Conservation (phyloP, 148 eudicot genomes). For the Heliamphora exappendiculata region DNA sequence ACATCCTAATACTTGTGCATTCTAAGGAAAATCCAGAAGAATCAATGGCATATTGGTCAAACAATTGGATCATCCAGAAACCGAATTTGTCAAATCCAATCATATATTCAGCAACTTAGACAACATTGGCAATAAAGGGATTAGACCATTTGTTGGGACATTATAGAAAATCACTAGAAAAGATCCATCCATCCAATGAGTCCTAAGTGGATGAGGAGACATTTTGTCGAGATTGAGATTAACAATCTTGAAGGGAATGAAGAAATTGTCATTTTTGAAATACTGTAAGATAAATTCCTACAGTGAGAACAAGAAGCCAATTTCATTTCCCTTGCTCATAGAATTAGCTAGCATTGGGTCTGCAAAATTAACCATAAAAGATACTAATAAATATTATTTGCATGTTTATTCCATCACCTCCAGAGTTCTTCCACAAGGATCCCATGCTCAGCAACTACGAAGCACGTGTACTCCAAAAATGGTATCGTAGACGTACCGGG, state of each 20-base stretch:
- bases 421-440: constrained; percentile 97
- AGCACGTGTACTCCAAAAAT: too few relatives aligned
- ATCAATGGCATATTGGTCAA: not conserved
- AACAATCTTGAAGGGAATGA: not conserved
- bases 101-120: not conserved
- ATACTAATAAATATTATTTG: not conserved
- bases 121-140: too few relatives aligned
- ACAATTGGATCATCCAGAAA: not conserved
- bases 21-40: not conserved
- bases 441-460: constrained; percentile 82
- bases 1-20: not conserved
- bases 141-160: too few relatives aligned
- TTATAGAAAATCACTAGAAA: not conserved
- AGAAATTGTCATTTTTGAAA: not conserved
- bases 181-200: too few relatives aligned
- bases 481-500: too few relatives aligned
- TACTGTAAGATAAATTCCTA: not conserved
- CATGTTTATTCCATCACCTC: constrained; percentile 45
- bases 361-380: not conserved
- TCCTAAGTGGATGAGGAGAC: not conserved
- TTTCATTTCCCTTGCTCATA: not conserved
- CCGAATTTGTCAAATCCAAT: not conserved
- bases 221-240: not conserved
- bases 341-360: not conserved
- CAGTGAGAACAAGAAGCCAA: not conserved